Conservation (phyloP, 2,329 filamentous ascomycete genomes). For the Pestalotiopsis sp. region DNA sequence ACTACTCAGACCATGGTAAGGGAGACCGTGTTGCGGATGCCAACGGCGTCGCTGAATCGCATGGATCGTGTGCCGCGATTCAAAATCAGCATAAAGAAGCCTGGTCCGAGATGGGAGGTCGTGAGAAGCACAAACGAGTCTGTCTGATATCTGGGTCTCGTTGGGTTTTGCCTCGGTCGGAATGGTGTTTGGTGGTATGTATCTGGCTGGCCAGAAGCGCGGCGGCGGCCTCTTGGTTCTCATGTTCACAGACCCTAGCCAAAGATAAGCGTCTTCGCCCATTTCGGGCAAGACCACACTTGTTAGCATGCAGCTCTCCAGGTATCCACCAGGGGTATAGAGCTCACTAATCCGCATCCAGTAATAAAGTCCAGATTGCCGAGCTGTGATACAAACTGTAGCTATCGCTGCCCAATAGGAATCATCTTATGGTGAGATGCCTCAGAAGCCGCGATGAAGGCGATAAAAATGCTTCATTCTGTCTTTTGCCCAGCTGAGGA, state of each 20-base stretch:
- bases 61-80: no score
- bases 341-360: not conserved
- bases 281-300: not conserved
- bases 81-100: no score
- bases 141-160: no score
- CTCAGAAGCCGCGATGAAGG: not conserved
- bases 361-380: conserved; percentile 3
- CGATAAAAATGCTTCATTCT: not conserved
- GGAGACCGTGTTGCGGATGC: not conserved
- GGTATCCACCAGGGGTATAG: not conserved
- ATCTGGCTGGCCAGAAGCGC: no score
- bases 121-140: no score
- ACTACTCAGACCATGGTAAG: not conserved
- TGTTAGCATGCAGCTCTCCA: not conserved
- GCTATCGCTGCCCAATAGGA: not conserved
- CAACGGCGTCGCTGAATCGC: not conserved
- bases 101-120: no score
- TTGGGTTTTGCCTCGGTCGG: no score
- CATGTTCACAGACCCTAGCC: not conserved
- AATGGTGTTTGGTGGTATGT: no score
- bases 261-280: not conserved
- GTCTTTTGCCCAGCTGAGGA: not conserved
- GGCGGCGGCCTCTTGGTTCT: no score
- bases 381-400: not conserved
- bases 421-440: not conserved